Base-by-base conservation (phyloP, 1,139 yeast species). In the Candida tetrigidarum region DNA sequence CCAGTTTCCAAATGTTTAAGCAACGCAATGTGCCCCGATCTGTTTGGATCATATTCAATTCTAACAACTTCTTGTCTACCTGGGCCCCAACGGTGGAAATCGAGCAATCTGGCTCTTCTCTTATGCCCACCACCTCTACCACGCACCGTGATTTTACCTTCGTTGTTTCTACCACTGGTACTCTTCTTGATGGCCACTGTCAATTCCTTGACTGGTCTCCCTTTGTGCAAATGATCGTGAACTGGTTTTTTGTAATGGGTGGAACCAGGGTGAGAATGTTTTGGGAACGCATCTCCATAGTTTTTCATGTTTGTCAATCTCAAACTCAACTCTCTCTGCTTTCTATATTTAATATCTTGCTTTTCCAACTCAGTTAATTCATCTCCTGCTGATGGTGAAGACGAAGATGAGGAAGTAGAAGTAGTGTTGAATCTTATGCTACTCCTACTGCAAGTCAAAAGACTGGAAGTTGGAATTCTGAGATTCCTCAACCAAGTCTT, bases 81-180 rank as follows among this genome's bases (percentile, higher is more conserved):
- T 1, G 83, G 67, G 3, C 64, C 77, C 38, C 66, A 61, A 59
- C 99, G 80, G 57, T 75, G 74, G 60, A 85, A 84, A 66, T 93
- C 99, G 23, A 93, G 78, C 39, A 88, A 65, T 59, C 99, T 81
- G 36, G 87, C 80, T 66, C 99, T 81, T 60, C 91, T 84, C 66
- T 87, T 90, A 64, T 89, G 96, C 38, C 98, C 99, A 58, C 99
- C 99, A 64, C 99, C 99, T 66, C 95, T 83, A 63, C 95, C 97
- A 63, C 99, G 83, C 36, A 90, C 86, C 7, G 97, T 89, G 58
- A 93, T 89, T 54, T 81, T 79, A 55, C 99, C 99, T 10, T 86
- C 75, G 66, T 87, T 78, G 65, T 93, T 92, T 71, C 99, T 84
- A 54, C 99, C 99, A 44, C 96, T 86, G 40, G 83, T 81, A 50